A percentile compares a stretch with the other conserved stretches of the same genome.
phyloP scores from a whole-genome alignment of 2,329 filamentous ascomycete species.

The Xylariaceae sp. region DNA sequence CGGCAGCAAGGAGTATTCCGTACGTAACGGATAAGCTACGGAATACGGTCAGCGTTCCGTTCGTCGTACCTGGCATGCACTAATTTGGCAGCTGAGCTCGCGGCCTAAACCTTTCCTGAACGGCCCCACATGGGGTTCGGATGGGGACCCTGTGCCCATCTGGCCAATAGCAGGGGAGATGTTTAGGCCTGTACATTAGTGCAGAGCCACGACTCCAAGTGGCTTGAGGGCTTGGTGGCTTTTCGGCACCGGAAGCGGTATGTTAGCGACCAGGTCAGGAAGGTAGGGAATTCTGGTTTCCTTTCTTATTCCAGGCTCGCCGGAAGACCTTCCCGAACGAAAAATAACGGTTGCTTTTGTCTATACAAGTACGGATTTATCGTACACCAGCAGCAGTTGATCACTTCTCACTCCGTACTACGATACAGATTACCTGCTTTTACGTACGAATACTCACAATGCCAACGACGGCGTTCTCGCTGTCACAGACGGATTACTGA shows the following conservation, averaged over 20 bases:
- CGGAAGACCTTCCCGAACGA: background rate
- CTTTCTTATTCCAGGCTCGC: too few species aligned
- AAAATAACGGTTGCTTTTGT: too few species aligned
- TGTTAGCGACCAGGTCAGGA: background rate
- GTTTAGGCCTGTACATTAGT: conserved; percentile 8
- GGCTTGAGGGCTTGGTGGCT: background rate
- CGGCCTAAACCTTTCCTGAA: background rate
- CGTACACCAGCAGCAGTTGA: too few species aligned
- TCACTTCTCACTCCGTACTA: too few species aligned
- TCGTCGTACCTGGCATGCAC: background rate
- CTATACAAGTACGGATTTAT: too few species aligned
- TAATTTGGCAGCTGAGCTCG: background rate
- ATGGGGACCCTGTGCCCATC: conserved; percentile 9
- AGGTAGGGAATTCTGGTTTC: too few species aligned
- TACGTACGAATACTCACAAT: too few species aligned
- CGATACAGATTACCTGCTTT: too few species aligned
- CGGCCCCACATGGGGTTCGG: conserved; percentile 10
- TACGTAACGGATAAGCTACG: background rate
- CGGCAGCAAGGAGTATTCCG: conserved; percentile 9
- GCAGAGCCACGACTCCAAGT: conserved; percentile 5
- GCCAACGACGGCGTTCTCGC: too few species aligned
- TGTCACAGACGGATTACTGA: too few species aligned
- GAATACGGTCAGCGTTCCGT: too few species aligned
- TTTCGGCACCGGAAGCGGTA: background rate
- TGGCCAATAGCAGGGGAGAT: background rate